Conservation (phyloP, 31 red algal species). For the Odonthalia washingtoniensis region DNA sequence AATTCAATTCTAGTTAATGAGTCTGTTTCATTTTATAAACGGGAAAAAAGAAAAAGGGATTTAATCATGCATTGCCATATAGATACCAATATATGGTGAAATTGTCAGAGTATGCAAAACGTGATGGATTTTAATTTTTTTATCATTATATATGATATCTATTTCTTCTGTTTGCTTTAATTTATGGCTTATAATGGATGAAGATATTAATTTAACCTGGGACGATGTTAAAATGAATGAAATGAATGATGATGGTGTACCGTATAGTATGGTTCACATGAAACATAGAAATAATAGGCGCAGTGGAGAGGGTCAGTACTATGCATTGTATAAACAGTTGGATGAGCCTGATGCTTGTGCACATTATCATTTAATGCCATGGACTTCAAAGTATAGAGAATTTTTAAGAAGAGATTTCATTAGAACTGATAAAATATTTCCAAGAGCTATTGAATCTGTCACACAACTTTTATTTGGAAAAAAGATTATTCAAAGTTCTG, state of each 20-base stretch:
- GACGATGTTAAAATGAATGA: not conserved
- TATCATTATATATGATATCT: conserved; percentile 1
- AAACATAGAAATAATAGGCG: conserved; percentile 3
- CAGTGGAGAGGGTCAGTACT: not conserved
- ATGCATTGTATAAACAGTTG: not conserved
- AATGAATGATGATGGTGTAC: not conserved
- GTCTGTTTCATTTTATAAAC: not conserved
- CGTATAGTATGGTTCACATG: not conserved
- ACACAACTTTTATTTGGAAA: not conserved
- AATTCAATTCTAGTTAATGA: not conserved
- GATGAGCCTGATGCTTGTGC: not conserved
- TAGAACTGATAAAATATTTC: conserved; percentile 10
- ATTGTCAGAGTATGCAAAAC: not conserved
- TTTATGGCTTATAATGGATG: conserved; percentile 36
- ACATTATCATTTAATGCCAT: conserved; percentile 8
- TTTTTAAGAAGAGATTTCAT: conserved; percentile 22
- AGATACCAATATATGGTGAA: conserved; percentile 34
- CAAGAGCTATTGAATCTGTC: conserved; percentile 16
- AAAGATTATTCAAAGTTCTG: conserved; percentile 3
- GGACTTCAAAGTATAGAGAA: not conserved
- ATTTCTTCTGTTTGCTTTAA: conserved; percentile 28
- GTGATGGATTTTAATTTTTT: not conserved
- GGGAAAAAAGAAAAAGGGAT: conserved; percentile 24
- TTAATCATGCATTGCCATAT: conserved; percentile 1
- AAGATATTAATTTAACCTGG: conserved; percentile 2